Evolutionary conservation across 108 stramenopile species (phyloP).

Genomic region (Schizochytrium sp.): DNA sequence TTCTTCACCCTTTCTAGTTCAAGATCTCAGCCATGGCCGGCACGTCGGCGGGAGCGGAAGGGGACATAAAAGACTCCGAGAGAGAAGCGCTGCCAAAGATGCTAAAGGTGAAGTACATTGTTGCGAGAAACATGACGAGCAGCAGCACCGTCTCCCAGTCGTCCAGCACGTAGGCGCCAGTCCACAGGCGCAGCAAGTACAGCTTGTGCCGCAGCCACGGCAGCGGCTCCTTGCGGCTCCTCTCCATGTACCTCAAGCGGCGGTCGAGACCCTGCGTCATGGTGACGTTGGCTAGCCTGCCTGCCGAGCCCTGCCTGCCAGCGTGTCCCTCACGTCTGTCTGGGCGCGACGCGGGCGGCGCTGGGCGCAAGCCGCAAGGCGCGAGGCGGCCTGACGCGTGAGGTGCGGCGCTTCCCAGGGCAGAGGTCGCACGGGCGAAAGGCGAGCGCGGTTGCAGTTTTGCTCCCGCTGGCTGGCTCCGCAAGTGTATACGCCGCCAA

Average conservation of each 20-base stretch:
- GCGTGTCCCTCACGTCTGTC: too few species aligned
- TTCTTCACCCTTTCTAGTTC: too few species aligned
- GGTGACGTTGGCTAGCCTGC: background rate
- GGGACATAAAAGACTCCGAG: background rate
- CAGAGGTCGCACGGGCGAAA: too few species aligned
- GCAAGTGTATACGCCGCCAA: too few species aligned
- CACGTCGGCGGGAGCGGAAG: background rate
- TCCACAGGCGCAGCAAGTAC: background rate
- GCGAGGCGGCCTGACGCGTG: too few species aligned
- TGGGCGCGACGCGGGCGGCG: too few species aligned
- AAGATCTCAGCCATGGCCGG: background rate
- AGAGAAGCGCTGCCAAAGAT: background rate
- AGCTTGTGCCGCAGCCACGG: slow-evolving; percentile 18
- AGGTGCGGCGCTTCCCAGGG: too few species aligned
- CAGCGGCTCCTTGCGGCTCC: slow-evolving; percentile 15
- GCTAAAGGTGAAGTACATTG: background rate
- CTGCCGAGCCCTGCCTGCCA: too few species aligned
- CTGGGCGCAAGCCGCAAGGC: too few species aligned
- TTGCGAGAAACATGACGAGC: background rate
- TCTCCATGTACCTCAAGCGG: background rate
- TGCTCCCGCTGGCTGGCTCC: too few species aligned
- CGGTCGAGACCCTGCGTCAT: slow-evolving; percentile 12
- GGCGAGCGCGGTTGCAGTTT: too few species aligned
- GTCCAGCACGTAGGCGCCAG: background rate
- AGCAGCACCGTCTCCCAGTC: background rate